Evolutionary conservation across 345 rosid genomes (phyloP).

Genomic region (Heritiera littoralis): DNA sequence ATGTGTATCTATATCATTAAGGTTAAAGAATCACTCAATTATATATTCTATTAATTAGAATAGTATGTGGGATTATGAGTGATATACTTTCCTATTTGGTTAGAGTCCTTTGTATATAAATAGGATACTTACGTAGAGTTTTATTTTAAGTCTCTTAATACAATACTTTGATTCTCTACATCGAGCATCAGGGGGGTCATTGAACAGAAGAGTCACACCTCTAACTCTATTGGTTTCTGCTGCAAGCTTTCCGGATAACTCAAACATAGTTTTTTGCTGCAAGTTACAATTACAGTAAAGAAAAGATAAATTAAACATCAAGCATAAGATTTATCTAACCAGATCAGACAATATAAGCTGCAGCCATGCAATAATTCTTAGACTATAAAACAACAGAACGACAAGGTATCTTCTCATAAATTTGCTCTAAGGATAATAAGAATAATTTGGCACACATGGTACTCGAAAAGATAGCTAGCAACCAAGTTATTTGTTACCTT

Average conservation of each 20-base stretch:
- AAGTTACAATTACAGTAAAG: constrained; percentile 26
- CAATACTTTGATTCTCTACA: no score
- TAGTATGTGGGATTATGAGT: no score
- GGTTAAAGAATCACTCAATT: no score
- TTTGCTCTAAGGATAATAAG: constrained; percentile 15
- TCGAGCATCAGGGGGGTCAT: constrained; percentile 90
- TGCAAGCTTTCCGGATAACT: constrained; percentile 97
- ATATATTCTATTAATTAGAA: no score
- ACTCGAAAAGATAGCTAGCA: background rate
- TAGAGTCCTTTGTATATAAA: no score
- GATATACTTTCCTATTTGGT: no score
- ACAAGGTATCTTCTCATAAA: background rate
- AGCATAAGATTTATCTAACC: background rate
- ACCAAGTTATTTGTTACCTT: constrained; percentile 46
- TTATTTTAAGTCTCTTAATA: no score
- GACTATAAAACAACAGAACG: background rate
- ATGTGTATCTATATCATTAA: no score
- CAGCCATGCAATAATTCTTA: background rate
- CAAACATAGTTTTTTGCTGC: constrained; percentile 90
- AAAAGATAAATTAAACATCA: constrained; percentile 17
- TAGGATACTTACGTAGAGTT: no score
- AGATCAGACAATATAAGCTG: background rate
- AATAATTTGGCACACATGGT: constrained; percentile 15
- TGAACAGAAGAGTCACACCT: constrained; percentile 88
- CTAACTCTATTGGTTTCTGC: constrained; percentile 88